Percentiles rank a stretch among this genome's conserved stretches.
These are phyloP conservation scores for Pythium aquatile DNA, from an alignment of 352 stramenopile species.

Conservation along the genomic window DNA sequence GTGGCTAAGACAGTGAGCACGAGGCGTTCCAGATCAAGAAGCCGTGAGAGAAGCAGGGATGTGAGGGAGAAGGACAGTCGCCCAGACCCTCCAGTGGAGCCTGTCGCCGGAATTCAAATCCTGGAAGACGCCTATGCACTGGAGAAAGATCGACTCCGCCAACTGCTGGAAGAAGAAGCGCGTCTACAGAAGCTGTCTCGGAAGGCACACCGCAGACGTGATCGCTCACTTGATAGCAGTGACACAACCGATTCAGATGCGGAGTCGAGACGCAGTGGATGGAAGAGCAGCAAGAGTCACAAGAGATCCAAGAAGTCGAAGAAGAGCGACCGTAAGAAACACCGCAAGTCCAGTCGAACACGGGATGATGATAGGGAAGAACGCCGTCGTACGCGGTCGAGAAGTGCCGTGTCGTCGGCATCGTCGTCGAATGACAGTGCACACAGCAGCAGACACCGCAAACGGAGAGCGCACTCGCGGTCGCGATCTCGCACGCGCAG, in stretches of 20 bases:
- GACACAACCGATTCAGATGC: constrained; percentile 13
- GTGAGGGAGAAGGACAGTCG: neutral
- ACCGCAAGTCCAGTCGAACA: constrained; percentile 4
- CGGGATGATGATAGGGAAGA: neutral
- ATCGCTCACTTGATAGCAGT: neutral
- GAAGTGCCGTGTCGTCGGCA: neutral
- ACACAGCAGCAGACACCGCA: neutral
- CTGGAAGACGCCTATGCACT: neutral
- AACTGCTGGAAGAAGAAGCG: constrained; percentile 35
- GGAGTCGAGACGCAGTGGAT: constrained; percentile 7
- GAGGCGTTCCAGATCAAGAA: constrained; percentile 3
- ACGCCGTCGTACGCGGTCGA: neutral
- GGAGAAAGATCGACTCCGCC: constrained; percentile 36
- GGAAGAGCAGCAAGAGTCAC: constrained; percentile 19
- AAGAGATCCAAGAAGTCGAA: constrained; percentile 36
- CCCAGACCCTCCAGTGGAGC: neutral
- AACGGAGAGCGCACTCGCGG: constrained; percentile 1
- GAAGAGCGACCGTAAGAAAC: constrained; percentile 19
- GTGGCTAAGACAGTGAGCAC: neutral
- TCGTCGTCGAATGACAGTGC: neutral
- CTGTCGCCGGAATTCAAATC: neutral
- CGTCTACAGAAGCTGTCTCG: constrained; percentile 14
- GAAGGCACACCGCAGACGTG: constrained; percentile 2
- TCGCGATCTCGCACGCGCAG: constrained; percentile 4
- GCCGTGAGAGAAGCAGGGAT: neutral